phyloP scores from a whole-genome alignment of 129 eudicot species.

The Calendula officinalis region DNA sequence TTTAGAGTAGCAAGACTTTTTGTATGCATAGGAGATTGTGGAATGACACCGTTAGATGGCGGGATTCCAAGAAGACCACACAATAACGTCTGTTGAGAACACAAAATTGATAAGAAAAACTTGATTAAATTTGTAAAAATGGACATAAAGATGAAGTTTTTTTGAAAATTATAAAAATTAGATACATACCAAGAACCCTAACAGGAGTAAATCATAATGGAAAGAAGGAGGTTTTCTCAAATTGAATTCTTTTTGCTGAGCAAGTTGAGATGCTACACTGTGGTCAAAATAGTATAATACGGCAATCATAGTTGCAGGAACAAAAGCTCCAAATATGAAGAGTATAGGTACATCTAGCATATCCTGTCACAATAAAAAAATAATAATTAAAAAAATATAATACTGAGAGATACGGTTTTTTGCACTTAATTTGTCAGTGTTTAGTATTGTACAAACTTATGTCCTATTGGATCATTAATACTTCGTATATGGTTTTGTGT shows the following conservation, averaged over 20 bases:
- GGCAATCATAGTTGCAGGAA: constrained; percentile 98
- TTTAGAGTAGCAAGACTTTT: constrained; percentile 97
- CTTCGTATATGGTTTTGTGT: too few relatives aligned
- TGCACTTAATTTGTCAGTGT: too few relatives aligned
- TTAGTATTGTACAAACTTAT: too few relatives aligned
- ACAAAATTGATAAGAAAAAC: constrained; percentile 5
- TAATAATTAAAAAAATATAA: too few relatives aligned
- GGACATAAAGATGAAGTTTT: not conserved
- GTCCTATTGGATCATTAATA: too few relatives aligned
- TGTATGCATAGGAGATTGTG: constrained; percentile 99
- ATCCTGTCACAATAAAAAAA: constrained; percentile 47
- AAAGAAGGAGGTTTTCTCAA: constrained; percentile 85
- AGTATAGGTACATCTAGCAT: constrained; percentile 84
- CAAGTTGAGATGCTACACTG: constrained; percentile 95
- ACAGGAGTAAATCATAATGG: constrained; percentile 90
- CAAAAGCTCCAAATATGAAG: constrained; percentile 85
- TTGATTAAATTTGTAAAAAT: not conserved
- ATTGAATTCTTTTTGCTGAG: constrained; percentile 96
- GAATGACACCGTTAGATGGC: constrained; percentile 96
- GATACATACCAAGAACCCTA: constrained; percentile 72
- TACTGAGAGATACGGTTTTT: too few relatives aligned
- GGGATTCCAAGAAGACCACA: constrained; percentile 96
- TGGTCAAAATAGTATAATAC: constrained; percentile 97
- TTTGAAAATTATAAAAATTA: not conserved
- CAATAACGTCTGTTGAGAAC: constrained; percentile 60